Evolutionary conservation across 768 basidiomycete species (phyloP), one percentile per base, ranked within the genome.

Genomic region (Tricholoma saponaceum): DNA sequence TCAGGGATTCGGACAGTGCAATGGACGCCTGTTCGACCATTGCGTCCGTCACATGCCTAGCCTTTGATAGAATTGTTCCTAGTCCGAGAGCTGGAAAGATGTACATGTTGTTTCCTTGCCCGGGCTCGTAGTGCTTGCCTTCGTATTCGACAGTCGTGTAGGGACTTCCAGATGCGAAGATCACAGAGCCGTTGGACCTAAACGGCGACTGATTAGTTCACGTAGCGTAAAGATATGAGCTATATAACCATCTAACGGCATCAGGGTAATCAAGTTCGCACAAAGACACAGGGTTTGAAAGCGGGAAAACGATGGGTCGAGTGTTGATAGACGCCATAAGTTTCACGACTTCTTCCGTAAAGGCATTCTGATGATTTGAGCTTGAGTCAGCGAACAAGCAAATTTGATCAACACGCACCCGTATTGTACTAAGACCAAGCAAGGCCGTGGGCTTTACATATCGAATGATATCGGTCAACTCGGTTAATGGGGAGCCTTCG

Each of bases 41-140:
- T 10, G 71, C 66, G 56, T 87, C 84, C 18, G 89, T 87, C 53
- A 91, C 76, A 54, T 79, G 80, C 14, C 69, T 75, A 2, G 86
- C 78, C 61, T 80, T 77, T 60, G 82, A 75, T 43, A 88, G 72
- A 62, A 87, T 83, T 8, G 81, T 64, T 4, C 87, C 87, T 58
- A 88, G 71, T 1, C 87, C 88, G 57, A 89, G 71, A 16, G 80
- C 79, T 16, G 80, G 81, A 70, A 83, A 84, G 63, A 84, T 83
- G 69, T 85, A 85, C 85, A 90, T 87, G 72, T 90, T 92, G 70
- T 92, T 92, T 9, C 89, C 88, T 68, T 92, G 90, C 0, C 86
- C 87, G 1, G 90, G 82, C 60, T 86, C 83, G 59, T 82, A 74
- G 0, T 63, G 59, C 46, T 73, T 79, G 23, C 81, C 82, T 32